A percentile compares a stretch with the other conserved stretches of the same genome.
These are phyloP conservation scores for Gloeopeniophorella convolvens DNA, from an alignment of 768 basidiomycete genomes.

Conservation along the genomic window DNA sequence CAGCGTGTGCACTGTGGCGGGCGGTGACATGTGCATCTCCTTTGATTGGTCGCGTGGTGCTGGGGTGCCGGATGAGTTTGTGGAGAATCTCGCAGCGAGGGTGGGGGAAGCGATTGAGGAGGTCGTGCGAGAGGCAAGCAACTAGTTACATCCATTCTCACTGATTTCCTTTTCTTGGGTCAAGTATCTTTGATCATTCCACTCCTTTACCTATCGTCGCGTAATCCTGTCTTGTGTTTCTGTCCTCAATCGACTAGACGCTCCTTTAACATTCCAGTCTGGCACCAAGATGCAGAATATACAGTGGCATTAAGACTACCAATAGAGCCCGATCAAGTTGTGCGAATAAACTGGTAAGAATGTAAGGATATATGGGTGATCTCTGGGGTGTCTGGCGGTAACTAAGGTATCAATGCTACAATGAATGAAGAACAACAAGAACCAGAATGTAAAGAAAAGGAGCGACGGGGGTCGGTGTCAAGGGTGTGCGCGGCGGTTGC, in stretches of 20 bases:
- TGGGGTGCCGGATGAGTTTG: too few species aligned
- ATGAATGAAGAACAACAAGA: not conserved
- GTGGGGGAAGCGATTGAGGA: too few species aligned
- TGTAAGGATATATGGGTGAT: not conserved
- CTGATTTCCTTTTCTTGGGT: too few species aligned
- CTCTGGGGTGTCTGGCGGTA: not conserved
- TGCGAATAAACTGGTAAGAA: not conserved
- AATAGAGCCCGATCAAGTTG: not conserved
- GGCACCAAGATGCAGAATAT: not conserved
- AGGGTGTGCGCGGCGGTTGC: constrained; percentile 37
- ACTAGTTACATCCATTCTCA: too few species aligned
- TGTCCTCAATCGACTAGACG: not conserved
- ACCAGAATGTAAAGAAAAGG: not conserved
- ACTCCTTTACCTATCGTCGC: too few species aligned
- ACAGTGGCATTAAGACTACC: constrained; percentile 12
- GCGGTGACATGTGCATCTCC: not conserved
- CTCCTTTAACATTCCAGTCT: not conserved
- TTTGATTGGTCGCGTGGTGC: too few species aligned
- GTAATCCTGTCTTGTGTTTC: too few species aligned
- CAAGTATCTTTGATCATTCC: too few species aligned
- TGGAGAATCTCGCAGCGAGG: too few species aligned
- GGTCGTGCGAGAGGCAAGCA: too few species aligned
- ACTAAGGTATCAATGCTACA: constrained; percentile 9
- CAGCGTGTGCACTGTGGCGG: not conserved
- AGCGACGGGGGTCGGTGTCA: not conserved